These are phyloP conservation scores for Phialophora chinensis DNA, from an alignment of 2,329 filamentous ascomycete species.

Conservation along the genomic window DNA sequence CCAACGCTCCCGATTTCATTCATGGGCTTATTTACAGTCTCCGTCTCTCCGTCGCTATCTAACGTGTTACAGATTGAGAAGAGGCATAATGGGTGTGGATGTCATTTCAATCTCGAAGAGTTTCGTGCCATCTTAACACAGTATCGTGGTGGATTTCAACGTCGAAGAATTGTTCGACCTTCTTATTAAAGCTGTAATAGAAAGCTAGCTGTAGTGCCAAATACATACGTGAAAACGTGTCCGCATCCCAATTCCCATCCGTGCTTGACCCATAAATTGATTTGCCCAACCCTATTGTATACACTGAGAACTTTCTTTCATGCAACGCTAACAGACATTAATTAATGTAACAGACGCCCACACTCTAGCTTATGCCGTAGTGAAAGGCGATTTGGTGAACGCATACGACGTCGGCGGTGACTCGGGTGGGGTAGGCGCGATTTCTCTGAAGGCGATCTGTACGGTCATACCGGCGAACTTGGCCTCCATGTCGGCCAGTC, in stretches of 20 bases:
- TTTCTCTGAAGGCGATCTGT: constrained; percentile 25
- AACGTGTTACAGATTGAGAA: background rate
- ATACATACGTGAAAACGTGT: background rate
- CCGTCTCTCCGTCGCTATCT: background rate
- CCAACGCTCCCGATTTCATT: background rate
- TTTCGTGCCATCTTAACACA: background rate
- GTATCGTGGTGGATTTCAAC: background rate
- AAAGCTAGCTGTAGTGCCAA: background rate
- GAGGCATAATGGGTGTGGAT: background rate
- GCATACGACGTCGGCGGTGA: constrained; percentile 17
- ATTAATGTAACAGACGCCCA: background rate
- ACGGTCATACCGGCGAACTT: constrained; percentile 22
- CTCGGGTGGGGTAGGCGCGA: constrained; percentile 26
- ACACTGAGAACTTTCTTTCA: background rate
- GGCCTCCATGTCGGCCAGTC: constrained; percentile 29
- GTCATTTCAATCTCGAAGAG: background rate
- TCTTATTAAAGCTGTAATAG: background rate
- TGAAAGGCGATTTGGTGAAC: constrained; percentile 1
- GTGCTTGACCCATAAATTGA: background rate
- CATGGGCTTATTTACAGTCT: background rate
- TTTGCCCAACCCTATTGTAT: background rate
- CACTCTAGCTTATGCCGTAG: background rate
- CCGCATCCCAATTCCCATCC: background rate
- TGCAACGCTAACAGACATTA: constrained; percentile 9
- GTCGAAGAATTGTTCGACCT: background rate